These are phyloP conservation scores for Thraustotheca clavata DNA, from an alignment of 352 stramenopile genomes.

Conservation along the genomic window DNA sequence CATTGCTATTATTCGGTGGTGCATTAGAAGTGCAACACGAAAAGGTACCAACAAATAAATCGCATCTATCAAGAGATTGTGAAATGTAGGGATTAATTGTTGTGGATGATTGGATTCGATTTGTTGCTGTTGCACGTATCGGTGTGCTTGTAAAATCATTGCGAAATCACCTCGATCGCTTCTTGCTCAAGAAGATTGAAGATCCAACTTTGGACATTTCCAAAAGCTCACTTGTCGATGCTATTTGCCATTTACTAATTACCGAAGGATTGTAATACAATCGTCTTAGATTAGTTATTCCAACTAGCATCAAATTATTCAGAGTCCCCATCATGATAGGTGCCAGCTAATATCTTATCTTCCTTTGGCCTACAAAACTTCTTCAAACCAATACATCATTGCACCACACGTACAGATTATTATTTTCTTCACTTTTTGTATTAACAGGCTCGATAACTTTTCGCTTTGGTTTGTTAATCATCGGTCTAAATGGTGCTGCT, in stretches of 20 bases:
- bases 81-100: conserved; percentile 48
- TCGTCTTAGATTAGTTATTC: too few relatives aligned
- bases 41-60: conserved; percentile 46
- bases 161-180: conserved; percentile 86
- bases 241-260: conserved; percentile 20
- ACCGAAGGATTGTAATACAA: conserved; percentile 20
- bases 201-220: conserved; percentile 87
- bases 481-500: conserved; percentile 2
- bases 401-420: too few relatives aligned
- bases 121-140: conserved; percentile 89
- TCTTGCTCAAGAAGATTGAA: conserved; percentile 92
- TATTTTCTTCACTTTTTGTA: too few relatives aligned
- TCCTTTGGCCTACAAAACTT: conserved; percentile 50
- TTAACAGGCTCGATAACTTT: neutral
- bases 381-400: too few relatives aligned
- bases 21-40: conserved; percentile 86
- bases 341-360: conserved; percentile 53
- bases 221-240: conserved; percentile 29
- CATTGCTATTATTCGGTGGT: conserved; percentile 97
- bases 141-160: conserved; percentile 96
- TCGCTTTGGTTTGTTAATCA: conserved; percentile 13
- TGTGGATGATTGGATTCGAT: conserved; percentile 90
- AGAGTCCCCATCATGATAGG: conserved; percentile 55
- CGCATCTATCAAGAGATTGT: conserved; percentile 32
- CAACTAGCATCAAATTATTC: conserved; percentile 40